phyloP scores from a whole-genome alignment of 805 yeast species.

The Metschnikowia sp. region DNA sequence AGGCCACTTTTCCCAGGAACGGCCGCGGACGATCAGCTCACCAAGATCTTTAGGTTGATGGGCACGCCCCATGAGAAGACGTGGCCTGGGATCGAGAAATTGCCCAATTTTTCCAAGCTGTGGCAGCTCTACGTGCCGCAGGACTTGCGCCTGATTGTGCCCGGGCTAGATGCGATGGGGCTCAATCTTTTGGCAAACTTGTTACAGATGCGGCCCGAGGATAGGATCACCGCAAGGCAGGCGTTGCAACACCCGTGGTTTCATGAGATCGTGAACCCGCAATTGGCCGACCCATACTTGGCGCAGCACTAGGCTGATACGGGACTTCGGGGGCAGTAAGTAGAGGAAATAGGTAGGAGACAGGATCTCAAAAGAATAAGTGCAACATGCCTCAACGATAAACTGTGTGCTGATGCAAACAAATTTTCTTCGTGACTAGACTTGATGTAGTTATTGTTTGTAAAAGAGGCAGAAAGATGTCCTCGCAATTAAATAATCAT shows the following conservation, averaged over 20 bases:
- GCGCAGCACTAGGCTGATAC: conserved; percentile 20
- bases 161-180: conserved; percentile 67
- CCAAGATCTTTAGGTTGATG: conserved; percentile 86
- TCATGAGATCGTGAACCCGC: conserved; percentile 58
- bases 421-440: too few species aligned
- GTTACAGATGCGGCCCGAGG: conserved; percentile 60
- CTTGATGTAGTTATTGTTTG: too few species aligned
- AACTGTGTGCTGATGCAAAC: too few species aligned
- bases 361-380: too few species aligned
- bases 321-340: conserved; percentile 7
- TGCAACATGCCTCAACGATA: too few species aligned
- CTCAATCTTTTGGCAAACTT: conserved; percentile 60
- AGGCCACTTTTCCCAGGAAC: conserved; percentile 95
- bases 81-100: conserved; percentile 94
- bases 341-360: not conserved
- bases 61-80: conserved; percentile 95
- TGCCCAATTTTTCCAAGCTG: conserved; percentile 81
- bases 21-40: conserved; percentile 91
- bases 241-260: conserved; percentile 77
- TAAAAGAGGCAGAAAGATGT: too few species aligned
- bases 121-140: conserved; percentile 88
- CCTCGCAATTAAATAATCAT: too few species aligned
- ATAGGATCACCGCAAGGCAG: conserved; percentile 57
- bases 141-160: conserved; percentile 68
- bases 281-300: conserved; percentile 31